phyloP scores from a whole-genome alignment of 2,329 filamentous ascomycete species.

The Trichoderma semiorbis region DNA sequence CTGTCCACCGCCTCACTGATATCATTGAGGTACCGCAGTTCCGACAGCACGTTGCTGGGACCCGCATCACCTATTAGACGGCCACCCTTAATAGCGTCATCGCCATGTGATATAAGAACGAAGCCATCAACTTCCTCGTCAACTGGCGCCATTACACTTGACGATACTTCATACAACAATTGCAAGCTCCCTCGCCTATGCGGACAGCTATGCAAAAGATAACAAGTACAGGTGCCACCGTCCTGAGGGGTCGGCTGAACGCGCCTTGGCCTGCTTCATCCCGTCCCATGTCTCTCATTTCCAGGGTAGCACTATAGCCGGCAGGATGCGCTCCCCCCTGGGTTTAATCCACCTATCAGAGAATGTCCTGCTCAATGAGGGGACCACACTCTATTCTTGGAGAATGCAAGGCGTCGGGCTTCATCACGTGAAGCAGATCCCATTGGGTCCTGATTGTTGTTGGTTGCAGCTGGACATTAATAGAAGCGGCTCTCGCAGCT shows the following conservation, averaged over 20 bases:
- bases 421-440: slow-evolving; percentile 4
- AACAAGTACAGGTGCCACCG: not conserved
- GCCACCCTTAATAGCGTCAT: not conserved
- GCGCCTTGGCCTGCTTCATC: not conserved
- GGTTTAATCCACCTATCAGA: not conserved
- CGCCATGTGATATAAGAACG: slow-evolving; percentile 7
- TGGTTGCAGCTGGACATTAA: not conserved
- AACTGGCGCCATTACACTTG: not conserved
- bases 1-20: slow-evolving; percentile 26
- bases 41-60: not conserved
- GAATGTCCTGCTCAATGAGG: not conserved
- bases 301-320: not conserved
- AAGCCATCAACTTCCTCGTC: slow-evolving; percentile 19
- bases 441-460: not conserved
- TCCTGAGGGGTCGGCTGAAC: not conserved
- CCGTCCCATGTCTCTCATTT: not conserved
- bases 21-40: slow-evolving; percentile 38
- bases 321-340: not conserved
- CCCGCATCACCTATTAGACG: not conserved
- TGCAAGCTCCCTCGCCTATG: not conserved
- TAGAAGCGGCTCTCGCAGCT: not conserved
- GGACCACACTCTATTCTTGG: not conserved
- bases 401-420: not conserved
- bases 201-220: not conserved
- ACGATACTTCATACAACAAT: not conserved